Base-by-base conservation (phyloP, 2,329 filamentous ascomycete species). In the Xylariaceae sp. region DNA sequence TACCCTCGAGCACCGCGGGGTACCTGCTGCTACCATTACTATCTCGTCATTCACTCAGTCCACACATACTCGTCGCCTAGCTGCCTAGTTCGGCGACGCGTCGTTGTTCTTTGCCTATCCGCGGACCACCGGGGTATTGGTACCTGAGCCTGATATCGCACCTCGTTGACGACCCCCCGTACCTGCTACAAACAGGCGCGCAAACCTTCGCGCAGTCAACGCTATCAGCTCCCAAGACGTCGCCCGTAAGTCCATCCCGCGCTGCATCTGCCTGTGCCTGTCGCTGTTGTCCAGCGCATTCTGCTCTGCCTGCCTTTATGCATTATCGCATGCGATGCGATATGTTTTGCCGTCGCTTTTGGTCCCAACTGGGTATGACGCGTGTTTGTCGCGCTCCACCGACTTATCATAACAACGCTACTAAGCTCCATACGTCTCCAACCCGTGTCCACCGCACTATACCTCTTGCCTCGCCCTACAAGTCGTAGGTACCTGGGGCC, bases 361-460 rank as follows among this genome's bases (percentile, higher is more conserved):
- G 55, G 52, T 53, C 50, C 57, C 23, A 51, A 52, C 18, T 47
- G 52, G n/a, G 54, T 53, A 58, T 60, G 55, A 64, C 62, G 62
- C 62, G 62, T 64, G 39, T 60, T 54, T 53, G 48, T 53, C 62
- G 55, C 55, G 57, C 56, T 55, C 48, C 57, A 60, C 51, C 59
- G 55, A 60, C 55, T 57, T 58, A 56, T 60, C 62, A 59, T 54
- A 59, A 58, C 53, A 59, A 39, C 18, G 23, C 57, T 55, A 56
- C 50, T 39, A 17, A 53, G 53, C 44, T 49, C 61, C 42, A 55
- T 61, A 55, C 42, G 53, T 58, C 55, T 34, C 44, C 52, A 48
- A 17, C 13, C 37, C 50, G 49, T 55, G 34, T 51, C 48, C 56
- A 59, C 57, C 47, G 52, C 56, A 57, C 57, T 50, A 56, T 55